A percentile compares a stretch with the other conserved stretches of the same genome.
phyloP scores from a whole-genome alignment of 2,329 filamentous ascomycete genomes.

The Dissoconium aciculare region DNA sequence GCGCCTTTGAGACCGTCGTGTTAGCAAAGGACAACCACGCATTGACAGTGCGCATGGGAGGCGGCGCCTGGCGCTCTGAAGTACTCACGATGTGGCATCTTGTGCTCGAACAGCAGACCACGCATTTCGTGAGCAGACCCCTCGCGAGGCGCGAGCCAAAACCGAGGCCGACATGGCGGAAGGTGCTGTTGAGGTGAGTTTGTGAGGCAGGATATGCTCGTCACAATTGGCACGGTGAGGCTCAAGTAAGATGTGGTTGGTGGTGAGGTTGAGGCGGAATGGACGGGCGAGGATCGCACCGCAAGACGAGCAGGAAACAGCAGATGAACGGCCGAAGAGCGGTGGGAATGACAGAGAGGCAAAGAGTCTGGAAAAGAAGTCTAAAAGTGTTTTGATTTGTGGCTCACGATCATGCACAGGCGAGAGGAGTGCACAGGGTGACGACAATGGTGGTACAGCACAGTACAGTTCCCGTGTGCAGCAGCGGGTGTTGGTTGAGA shows the following conservation, averaged over 20 bases:
- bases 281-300: background rate
- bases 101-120: slow-evolving; percentile 21
- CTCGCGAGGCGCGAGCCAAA: slow-evolving; percentile 31
- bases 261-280: slow-evolving; percentile 2
- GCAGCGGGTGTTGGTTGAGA: too few relatives aligned
- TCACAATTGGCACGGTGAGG: background rate
- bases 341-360: background rate
- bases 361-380: background rate
- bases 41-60: too few relatives aligned
- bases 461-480: too few relatives aligned
- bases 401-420: too few relatives aligned
- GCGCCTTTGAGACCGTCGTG: slow-evolving; percentile 17
- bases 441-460: slow-evolving; percentile 6
- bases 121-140: slow-evolving; percentile 26
- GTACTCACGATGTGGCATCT: slow-evolving; percentile 23
- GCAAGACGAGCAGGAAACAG: too few relatives aligned
- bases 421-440: slow-evolving; percentile 5
- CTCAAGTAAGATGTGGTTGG: background rate
- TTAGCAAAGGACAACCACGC: too few relatives aligned
- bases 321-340: too few relatives aligned
- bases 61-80: too few relatives aligned
- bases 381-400: too few relatives aligned
- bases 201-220: background rate
- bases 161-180: slow-evolving; percentile 41
- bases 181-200: background rate